Evolutionary conservation across 441 rosid species (phyloP), one percentile per base, ranked within the genome.

Genomic region (Cnidoscolus chayamansa): DNA sequence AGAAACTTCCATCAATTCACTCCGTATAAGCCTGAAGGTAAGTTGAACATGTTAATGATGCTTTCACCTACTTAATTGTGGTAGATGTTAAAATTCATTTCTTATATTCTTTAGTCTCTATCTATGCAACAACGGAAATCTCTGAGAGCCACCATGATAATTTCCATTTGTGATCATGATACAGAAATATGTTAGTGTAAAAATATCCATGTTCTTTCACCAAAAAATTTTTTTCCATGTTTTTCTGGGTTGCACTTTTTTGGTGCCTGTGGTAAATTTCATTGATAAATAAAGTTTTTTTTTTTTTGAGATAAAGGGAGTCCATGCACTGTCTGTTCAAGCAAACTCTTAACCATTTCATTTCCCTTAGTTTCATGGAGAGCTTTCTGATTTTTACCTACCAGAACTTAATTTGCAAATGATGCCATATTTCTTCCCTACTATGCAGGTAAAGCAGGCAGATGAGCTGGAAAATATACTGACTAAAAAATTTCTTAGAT

Each of bases 401-500:
- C 58, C 13, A 37, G 16, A 53, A 32, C n/a, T 37, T 37, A 68
- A 15, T 2, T 4, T 50, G 9, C 19, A 9, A 15, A 19, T 12
- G 35, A 12, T 40, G 40, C n/a, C 17, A 0, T 37, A n/a, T 58
- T 63, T 1, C 57, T 60, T 76, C 71, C 40, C 47, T 66, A 2
- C 57, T 86, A 25, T 72, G 31, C 70, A 94, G 98, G 96, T 94
- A 62, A 94, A 87, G 79, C 98, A 94, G 81, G 87, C 98, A 48
- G 98, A 92, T 86, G 98, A 94, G 84, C 92, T 92, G 72, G 99
- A 94, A 81, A 94, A 93, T 78, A 92, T 94, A 69, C 81, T 94
- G 72, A 80, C 94, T 57, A 94, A 91, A 76, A 94, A 91, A 77
- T 92, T 94, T 70, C 93, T 94, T 60, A 86, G 95, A 81, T 95